Percentiles rank a stretch among this genome's conserved stretches.
These are phyloP conservation scores for Eleusine coracana DNA, from an alignment of 176 grass and related monocot genomes.

Conservation along the genomic window DNA sequence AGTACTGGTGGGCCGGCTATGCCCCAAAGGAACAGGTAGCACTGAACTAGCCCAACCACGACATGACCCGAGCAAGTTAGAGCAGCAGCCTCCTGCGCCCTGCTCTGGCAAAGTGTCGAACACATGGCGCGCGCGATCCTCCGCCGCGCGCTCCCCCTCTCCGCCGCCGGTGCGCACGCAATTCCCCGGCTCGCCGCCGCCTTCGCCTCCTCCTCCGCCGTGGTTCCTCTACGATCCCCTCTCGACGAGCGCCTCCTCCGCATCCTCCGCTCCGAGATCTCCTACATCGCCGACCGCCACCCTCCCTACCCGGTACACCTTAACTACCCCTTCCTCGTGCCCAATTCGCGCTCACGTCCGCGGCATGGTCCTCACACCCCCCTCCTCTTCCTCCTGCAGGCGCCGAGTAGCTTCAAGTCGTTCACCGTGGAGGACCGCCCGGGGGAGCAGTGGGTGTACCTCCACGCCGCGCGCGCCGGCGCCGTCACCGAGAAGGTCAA, in stretches of 20 bases:
- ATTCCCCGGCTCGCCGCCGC: not conserved
- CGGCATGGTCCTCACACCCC: not conserved
- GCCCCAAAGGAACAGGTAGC: too few relatives aligned
- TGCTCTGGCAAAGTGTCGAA: constrained; percentile 10
- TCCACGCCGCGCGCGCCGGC: constrained; percentile 55
- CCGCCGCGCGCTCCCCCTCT: constrained; percentile 30
- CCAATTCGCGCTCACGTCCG: not conserved
- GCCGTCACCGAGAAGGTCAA: constrained; percentile 61
- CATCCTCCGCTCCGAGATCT: constrained; percentile 77
- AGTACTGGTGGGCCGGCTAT: too few relatives aligned
- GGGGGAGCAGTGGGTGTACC: constrained; percentile 92
- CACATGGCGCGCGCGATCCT: constrained; percentile 49
- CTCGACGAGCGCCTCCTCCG: constrained; percentile 67
- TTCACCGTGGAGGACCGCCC: constrained; percentile 75
- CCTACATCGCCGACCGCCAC: constrained; percentile 57
- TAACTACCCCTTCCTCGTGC: not conserved
- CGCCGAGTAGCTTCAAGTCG: constrained; percentile 56
- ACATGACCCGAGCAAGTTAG: too few relatives aligned
- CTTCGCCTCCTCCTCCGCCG: not conserved
- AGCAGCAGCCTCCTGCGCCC: too few relatives aligned
- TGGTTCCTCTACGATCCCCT: constrained; percentile 28
- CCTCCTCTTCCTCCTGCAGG: constrained; percentile 29
- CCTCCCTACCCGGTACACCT: constrained; percentile 55
- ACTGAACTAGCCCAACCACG: too few relatives aligned
- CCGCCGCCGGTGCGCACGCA: constrained; percentile 6